These are phyloP conservation scores for Triticum dicoccoides DNA, from an alignment of 176 grass and related monocot genomes.

Conservation along the genomic window DNA sequence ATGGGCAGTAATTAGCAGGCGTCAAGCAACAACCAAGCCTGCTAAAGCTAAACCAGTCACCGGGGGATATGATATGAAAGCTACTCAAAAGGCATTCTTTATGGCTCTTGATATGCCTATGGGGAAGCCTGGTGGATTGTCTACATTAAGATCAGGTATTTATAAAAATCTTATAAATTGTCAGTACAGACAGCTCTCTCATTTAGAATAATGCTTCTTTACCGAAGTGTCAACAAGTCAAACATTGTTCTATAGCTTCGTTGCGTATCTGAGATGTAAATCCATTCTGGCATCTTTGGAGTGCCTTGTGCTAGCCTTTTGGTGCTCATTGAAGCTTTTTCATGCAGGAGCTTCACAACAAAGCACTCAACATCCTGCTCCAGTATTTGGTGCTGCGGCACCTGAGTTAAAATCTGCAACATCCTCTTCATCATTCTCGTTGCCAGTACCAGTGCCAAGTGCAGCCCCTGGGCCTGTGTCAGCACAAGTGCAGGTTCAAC, in stretches of 20 bases:
- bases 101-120: constrained; percentile 54
- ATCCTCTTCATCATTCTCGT: not conserved
- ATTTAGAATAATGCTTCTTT: constrained; percentile 12
- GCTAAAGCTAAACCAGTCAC: constrained; percentile 34
- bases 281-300: not conserved
- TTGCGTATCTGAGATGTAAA: not conserved
- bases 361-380: constrained; percentile 29
- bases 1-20: constrained; percentile 71
- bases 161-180: not conserved
- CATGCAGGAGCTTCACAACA: constrained; percentile 29
- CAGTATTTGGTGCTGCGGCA: constrained; percentile 24
- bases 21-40: constrained; percentile 41
- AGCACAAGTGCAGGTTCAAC: constrained; percentile 14
- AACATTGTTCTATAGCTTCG: not conserved
- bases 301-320: not conserved
- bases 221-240: not conserved
- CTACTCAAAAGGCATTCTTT: constrained; percentile 52
- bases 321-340: constrained; percentile 18
- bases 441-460: constrained; percentile 12
- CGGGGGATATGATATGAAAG: constrained; percentile 32
- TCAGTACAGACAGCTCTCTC: not conserved
- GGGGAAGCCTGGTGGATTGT: not conserved
- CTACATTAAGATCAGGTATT: constrained; percentile 48
- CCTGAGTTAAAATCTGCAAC: constrained; percentile 20
- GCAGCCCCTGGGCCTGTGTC: constrained; percentile 25